These are phyloP conservation scores for Vitis hybrid DNA, from an alignment of 177 flowering plant genomes.

Conservation along the genomic window DNA sequence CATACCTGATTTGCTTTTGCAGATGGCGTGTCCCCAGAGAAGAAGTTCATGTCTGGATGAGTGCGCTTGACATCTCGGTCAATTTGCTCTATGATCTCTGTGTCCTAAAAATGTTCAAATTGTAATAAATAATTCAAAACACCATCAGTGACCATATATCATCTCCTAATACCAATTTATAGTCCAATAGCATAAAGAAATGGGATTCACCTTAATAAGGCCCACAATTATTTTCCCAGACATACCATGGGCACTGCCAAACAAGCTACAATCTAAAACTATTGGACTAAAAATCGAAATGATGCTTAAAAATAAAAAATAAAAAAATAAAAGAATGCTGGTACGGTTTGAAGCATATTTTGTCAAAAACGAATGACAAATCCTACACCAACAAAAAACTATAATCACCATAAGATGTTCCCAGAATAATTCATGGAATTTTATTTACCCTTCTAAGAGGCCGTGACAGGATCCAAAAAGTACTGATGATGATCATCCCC, in stretches of 20 bases:
- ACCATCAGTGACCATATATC: not conserved
- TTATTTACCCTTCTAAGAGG: no score
- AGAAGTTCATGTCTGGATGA: slow-evolving; percentile 94
- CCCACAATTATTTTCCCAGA: not conserved
- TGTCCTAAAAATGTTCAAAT: slow-evolving; percentile 50
- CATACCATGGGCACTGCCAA: not conserved
- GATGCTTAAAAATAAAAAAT: not conserved
- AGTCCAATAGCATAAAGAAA: not conserved
- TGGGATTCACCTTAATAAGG: not conserved
- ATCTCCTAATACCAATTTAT: not conserved
- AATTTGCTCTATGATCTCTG: slow-evolving; percentile 93
- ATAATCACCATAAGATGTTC: no score
- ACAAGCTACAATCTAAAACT: slow-evolving; percentile 2
- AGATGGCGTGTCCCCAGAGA: slow-evolving; percentile 73
- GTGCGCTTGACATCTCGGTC: slow-evolving; percentile 98
- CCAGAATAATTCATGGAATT: no score
- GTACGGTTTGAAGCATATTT: not conserved
- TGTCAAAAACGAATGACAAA: not conserved
- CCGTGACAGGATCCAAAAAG: no score
- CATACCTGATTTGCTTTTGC: slow-evolving; percentile 85
- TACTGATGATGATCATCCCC: no score
- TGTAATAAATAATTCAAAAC: not conserved
- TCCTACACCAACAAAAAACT: no score
- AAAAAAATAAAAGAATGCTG: no score
- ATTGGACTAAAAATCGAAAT: not conserved